A percentile compares a stretch with the other conserved stretches of the same genome.
These are phyloP conservation scores for Xylaria sp. DNA, from an alignment of 2,329 filamentous ascomycete species.

Conservation along the genomic window DNA sequence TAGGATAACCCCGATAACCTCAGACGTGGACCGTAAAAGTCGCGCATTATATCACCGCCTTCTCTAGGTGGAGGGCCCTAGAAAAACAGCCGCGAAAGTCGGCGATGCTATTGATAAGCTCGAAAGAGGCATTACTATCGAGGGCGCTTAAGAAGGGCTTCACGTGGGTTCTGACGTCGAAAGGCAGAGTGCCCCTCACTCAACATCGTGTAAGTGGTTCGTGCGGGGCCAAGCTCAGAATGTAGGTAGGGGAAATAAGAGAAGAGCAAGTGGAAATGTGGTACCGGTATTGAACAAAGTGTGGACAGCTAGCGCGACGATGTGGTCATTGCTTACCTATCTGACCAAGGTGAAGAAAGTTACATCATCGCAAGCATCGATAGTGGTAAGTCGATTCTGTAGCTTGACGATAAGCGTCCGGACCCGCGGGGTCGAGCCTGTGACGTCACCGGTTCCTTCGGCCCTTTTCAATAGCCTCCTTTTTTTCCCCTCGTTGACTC, in stretches of 20 bases:
- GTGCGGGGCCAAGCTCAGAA: neutral
- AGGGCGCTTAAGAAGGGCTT: too few species aligned
- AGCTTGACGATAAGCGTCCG: neutral
- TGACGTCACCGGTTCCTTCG: neutral
- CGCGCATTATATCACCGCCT: too few species aligned
- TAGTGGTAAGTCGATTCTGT: neutral
- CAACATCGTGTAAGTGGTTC: neutral
- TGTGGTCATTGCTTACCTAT: too few species aligned
- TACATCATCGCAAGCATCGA: neutral
- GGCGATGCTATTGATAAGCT: neutral
- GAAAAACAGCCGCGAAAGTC: too few species aligned
- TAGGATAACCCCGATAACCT: too few species aligned
- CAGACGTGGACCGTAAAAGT: too few species aligned
- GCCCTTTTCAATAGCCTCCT: slow-evolving; percentile 1
- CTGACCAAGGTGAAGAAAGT: neutral
- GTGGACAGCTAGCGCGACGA: neutral
- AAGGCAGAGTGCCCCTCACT: neutral
- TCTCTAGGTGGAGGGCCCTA: too few species aligned
- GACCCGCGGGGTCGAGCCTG: neutral
- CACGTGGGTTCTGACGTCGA: neutral
- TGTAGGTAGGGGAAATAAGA: neutral
- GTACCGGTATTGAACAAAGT: neutral
- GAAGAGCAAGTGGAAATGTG: too few species aligned
- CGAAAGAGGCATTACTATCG: too few species aligned
- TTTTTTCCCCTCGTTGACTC: neutral